phyloP scores from a whole-genome alignment of 371 early-diverging fungal species.

The Mucor sp. region DNA sequence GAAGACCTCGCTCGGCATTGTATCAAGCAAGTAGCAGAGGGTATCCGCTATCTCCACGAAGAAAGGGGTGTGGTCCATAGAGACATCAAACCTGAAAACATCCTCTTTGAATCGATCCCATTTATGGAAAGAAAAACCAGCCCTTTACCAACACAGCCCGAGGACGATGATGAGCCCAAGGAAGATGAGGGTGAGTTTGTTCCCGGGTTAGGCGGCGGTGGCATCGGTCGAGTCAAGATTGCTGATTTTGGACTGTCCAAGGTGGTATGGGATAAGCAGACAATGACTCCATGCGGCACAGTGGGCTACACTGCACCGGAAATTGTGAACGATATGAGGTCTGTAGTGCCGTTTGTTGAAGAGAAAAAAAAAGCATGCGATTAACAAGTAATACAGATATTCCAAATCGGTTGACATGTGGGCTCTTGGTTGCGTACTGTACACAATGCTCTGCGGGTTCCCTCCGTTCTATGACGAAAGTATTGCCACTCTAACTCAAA shows the following conservation, averaged over 20 bases:
- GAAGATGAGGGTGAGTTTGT: slow-evolving; percentile 77
- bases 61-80: slow-evolving; percentile 87
- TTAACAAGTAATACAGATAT: slow-evolving; percentile 55
- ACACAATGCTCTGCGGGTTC: slow-evolving; percentile 87
- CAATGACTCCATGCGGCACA: slow-evolving; percentile 91
- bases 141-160: slow-evolving; percentile 39
- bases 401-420: slow-evolving; percentile 91
- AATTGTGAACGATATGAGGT: slow-evolving; percentile 67
- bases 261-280: slow-evolving; percentile 78
- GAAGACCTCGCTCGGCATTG: slow-evolving; percentile 79
- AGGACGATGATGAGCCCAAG: slow-evolving; percentile 58
- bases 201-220: slow-evolving; percentile 74
- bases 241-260: slow-evolving; percentile 89
- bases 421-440: slow-evolving; percentile 93
- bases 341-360: not conserved
- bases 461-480: slow-evolving; percentile 91
- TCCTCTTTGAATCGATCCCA: slow-evolving; percentile 78
- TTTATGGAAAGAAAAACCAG: slow-evolving; percentile 49
- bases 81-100: slow-evolving; percentile 98
- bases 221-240: slow-evolving; percentile 82
- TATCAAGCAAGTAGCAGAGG: slow-evolving; percentile 88
- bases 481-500: slow-evolving; percentile 71
- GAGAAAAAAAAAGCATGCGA: not conserved
- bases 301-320: slow-evolving; percentile 93
- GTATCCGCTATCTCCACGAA: slow-evolving; percentile 87